These are phyloP conservation scores for Xanthoceras sorbifolium DNA, from an alignment of 345 rosid genomes.

Conservation along the genomic window DNA sequence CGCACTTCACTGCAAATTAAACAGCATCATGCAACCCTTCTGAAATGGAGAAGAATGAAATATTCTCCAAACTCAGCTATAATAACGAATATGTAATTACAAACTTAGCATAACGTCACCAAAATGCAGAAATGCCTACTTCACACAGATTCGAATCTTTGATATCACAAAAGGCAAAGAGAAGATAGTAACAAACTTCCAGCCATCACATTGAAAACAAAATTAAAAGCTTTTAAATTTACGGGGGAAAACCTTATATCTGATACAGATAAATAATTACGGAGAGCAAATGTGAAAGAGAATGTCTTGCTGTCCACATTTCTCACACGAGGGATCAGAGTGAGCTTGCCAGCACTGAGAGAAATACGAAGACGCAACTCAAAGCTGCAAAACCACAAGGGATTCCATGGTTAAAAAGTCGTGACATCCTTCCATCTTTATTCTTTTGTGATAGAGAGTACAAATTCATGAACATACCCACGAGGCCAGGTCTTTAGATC, in stretches of 20 bases:
- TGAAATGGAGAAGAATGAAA: conserved; percentile 16
- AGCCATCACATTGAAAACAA: conserved; percentile 14
- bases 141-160: conserved; percentile 2
- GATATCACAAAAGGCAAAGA: not conserved
- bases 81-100: not conserved
- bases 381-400: conserved; percentile 56
- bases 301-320: conserved; percentile 80
- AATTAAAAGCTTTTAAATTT: conserved; percentile 9
- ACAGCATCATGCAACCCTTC: conserved; percentile 27
- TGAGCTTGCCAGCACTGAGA: conserved; percentile 76
- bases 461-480: conserved; percentile 47
- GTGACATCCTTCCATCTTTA: not conserved
- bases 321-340: conserved; percentile 90
- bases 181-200: conserved; percentile 6
- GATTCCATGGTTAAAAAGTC: conserved; percentile 8
- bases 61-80: conserved; percentile 7
- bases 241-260: conserved; percentile 72
- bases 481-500: conserved; percentile 85
- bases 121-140: not conserved
- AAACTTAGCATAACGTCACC: not conserved
- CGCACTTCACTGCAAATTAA: conserved; percentile 87
- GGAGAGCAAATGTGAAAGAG: conserved; percentile 72
- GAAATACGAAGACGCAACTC: conserved; percentile 85
- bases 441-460: conserved; percentile 9
- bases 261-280: conserved; percentile 81